phyloP scores from a whole-genome alignment of 495 filamentous ascomycete species.

The Penicillium chermesinum region DNA sequence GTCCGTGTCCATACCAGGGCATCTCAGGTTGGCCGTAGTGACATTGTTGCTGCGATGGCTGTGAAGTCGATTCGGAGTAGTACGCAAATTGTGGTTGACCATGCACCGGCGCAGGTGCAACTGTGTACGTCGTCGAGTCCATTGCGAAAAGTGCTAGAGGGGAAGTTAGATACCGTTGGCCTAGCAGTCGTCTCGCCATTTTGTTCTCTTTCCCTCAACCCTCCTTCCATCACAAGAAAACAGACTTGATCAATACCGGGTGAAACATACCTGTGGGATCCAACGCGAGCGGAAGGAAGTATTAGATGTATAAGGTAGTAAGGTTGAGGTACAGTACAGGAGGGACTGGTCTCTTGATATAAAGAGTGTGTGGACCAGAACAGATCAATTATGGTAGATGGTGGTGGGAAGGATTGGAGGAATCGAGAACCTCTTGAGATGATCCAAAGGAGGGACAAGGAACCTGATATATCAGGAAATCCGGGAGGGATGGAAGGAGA shows the following conservation, averaged over 20 bases:
- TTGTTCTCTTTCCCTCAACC: not conserved
- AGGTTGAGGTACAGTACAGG: not conserved
- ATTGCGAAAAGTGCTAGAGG: no score
- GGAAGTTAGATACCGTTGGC: no score
- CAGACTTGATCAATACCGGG: not conserved
- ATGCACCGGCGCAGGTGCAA: constrained; percentile 48
- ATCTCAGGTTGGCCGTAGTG: constrained; percentile 67
- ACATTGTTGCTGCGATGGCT: constrained; percentile 60
- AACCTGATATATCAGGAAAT: constrained; percentile 27
- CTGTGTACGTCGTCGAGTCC: constrained; percentile 51
- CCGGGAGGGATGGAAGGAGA: constrained; percentile 25
- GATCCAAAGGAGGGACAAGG: constrained; percentile 34
- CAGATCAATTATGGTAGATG: constrained; percentile 7
- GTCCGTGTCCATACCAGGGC: constrained; percentile 48
- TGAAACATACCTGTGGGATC: constrained; percentile 6
- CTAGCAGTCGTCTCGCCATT: not conserved
- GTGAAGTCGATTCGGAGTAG: constrained; percentile 70
- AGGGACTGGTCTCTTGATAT: constrained; percentile 3
- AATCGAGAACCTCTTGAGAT: not conserved
- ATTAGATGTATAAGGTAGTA: constrained; percentile 2
- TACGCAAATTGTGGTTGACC: constrained; percentile 85
- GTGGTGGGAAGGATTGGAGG: not conserved
- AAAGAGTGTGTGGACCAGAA: constrained; percentile 25
- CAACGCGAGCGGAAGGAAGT: not conserved
- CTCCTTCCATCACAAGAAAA: no score